A percentile compares a stretch with the other conserved stretches of the same genome.
phyloP scores from a whole-genome alignment of 140 eudicot genomes.

The Erigeron philadelphicus region DNA sequence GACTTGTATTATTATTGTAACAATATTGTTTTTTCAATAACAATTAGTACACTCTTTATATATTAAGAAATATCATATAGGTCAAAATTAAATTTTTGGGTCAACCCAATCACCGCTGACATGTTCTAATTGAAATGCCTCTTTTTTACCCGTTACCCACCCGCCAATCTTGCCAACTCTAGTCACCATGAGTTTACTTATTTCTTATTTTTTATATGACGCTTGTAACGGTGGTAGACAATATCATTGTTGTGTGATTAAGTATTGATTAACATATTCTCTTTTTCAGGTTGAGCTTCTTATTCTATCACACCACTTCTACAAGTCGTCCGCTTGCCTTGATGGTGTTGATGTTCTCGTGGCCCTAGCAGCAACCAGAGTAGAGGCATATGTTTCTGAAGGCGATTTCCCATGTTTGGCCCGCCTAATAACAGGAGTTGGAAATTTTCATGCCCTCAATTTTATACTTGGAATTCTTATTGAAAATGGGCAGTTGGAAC shows the following conservation, averaged over 20 bases:
- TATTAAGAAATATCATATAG: not conserved
- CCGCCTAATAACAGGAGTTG: conserved; percentile 94
- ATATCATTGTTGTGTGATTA: not conserved
- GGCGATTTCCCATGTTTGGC: conserved; percentile 96
- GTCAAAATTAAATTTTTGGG: not conserved
- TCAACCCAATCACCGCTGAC: not conserved
- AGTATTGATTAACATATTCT: not conserved
- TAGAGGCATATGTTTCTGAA: conserved; percentile 89
- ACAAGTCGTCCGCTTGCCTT: conserved; percentile 93
- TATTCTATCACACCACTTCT: conserved; percentile 95
- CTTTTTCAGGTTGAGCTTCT: conserved; percentile 89
- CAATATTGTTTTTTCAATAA: not conserved
- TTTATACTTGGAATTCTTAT: conserved; percentile 92
- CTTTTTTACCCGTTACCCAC: too few species aligned
- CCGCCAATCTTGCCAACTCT: conserved; percentile 6
- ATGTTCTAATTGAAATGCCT: not conserved
- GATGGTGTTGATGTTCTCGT: conserved; percentile 99
- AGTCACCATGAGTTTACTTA: not conserved
- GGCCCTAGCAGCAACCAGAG: conserved; percentile 95
- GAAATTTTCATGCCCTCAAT: conserved; percentile 94
- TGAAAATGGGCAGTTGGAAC: conserved; percentile 93
- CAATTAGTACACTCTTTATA: not conserved
- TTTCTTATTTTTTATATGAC: not conserved
- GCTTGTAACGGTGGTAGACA: not conserved
- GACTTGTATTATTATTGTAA: not conserved